Conservation (phyloP, 1,139 yeast genomes). For the Geotrichum citri-aurantii region DNA sequence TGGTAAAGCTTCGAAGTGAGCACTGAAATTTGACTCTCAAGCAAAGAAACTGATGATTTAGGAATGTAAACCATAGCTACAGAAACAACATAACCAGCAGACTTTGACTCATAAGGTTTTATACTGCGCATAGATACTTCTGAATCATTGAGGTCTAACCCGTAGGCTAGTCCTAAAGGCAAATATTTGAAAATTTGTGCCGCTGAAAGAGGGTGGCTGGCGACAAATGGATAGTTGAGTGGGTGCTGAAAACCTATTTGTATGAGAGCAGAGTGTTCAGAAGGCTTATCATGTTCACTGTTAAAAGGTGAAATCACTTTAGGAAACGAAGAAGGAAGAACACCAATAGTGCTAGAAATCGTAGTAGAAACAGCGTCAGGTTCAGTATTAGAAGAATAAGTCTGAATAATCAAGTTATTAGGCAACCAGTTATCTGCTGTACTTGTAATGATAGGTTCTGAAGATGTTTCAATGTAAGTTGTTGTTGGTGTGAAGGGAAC, state of each 20-base stretch:
- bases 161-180: constrained; percentile 39
- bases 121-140: constrained; percentile 34
- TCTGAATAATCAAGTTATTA: constrained; percentile 13
- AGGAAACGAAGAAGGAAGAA: constrained; percentile 34
- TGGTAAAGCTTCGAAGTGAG: constrained; percentile 34
- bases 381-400: constrained; percentile 9
- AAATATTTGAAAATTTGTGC: constrained; percentile 42
- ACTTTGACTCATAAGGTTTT: constrained; percentile 34
- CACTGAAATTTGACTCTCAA: constrained; percentile 31
- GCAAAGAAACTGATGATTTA: constrained; percentile 25
- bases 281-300: constrained; percentile 25
- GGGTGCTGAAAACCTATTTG: constrained; percentile 40
- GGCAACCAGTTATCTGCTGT: constrained; percentile 19
- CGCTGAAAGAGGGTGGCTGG: constrained; percentile 38
- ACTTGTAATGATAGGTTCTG: not conserved
- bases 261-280: constrained; percentile 32
- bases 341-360: constrained; percentile 22
- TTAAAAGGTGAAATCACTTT: constrained; percentile 38
- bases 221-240: constrained; percentile 41
- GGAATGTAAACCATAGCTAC: constrained; percentile 39
- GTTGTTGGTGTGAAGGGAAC: not conserved
- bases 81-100: constrained; percentile 35
- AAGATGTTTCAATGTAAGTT: not conserved
- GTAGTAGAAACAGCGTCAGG: constrained; percentile 18
- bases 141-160: constrained; percentile 29